These are phyloP conservation scores for Fragilaria crotonensis DNA, from an alignment of 108 stramenopile genomes.

Conservation along the genomic window DNA sequence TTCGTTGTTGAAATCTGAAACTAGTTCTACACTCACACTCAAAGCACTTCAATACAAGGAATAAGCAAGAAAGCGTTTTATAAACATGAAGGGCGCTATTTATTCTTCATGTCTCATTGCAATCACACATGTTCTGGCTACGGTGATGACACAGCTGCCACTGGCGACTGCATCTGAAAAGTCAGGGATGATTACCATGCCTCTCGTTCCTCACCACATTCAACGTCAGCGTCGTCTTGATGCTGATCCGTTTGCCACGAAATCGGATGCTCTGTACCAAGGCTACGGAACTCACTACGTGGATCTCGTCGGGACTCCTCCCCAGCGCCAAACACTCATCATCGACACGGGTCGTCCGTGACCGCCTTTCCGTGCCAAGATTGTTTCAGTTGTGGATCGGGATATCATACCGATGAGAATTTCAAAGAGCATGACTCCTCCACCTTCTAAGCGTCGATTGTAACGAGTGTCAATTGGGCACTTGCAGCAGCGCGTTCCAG, in stretches of 20 bases:
- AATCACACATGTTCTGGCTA: no score
- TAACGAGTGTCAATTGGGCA: conserved; percentile 12
- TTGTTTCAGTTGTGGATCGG: conserved; percentile 60
- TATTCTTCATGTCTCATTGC: no score
- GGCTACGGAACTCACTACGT: conserved; percentile 89
- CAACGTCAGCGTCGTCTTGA: conserved; percentile 18
- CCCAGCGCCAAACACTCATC: conserved; percentile 89
- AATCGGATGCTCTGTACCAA: conserved; percentile 30
- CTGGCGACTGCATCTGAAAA: no score
- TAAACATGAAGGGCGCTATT: no score
- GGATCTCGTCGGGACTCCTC: conserved; percentile 80
- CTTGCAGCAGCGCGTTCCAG: conserved; percentile 14
- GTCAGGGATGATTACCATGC: conserved; percentile 14
- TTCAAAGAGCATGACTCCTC: conserved; percentile 24
- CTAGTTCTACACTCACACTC: no score
- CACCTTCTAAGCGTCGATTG: conserved; percentile 29
- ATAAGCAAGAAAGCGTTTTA: no score
- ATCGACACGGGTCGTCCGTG: conserved; percentile 82
- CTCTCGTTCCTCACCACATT: conserved; percentile 41
- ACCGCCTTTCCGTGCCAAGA: conserved; percentile 89
- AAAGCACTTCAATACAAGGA: no score
- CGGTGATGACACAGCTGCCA: no score
- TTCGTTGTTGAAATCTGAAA: no score
- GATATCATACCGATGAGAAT: conserved; percentile 65
- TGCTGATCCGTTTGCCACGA: not conserved